These are phyloP conservation scores for Fraxinus quadrangulata DNA, from an alignment of 257 asterid genomes.

Conservation along the genomic window DNA sequence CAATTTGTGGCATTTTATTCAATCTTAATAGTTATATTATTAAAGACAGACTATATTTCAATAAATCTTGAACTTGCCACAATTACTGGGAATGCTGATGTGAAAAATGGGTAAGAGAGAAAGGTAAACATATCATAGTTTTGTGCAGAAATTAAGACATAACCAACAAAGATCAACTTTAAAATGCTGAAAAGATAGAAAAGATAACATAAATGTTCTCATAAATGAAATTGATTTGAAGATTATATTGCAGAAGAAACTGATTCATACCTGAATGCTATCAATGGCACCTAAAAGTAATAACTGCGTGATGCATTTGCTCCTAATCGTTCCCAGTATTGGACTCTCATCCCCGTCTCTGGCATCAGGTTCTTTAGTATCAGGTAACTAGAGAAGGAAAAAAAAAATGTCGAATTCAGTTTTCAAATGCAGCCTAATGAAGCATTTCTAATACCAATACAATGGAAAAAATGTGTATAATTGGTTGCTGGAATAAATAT, in stretches of 20 bases:
- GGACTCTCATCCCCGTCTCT: conserved; percentile 83
- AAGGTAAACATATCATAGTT: background rate
- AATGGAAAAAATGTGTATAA: conserved; percentile 12
- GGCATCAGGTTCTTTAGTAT: conserved; percentile 52
- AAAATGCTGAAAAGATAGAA: conserved; percentile 7
- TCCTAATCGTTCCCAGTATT: conserved; percentile 68
- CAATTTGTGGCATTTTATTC: conserved; percentile 16
- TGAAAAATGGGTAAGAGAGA: conserved; percentile 13
- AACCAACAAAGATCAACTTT: background rate
- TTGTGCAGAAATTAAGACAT: conserved; percentile 7
- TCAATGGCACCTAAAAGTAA: conserved; percentile 90
- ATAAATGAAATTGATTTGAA: conserved; percentile 17
- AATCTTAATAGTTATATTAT: background rate
- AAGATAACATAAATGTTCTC: background rate
- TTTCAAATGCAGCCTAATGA: conserved; percentile 19
- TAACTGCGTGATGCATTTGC: conserved; percentile 95
- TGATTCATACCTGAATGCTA: conserved; percentile 77
- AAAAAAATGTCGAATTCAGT: conserved; percentile 25
- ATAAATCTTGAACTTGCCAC: conserved; percentile 14
- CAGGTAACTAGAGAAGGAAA: conserved; percentile 49
- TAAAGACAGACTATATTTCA: conserved; percentile 2
- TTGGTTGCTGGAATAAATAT: background rate
- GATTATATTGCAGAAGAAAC: conserved; percentile 17
- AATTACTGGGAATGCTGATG: conserved; percentile 16
- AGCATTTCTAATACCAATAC: conserved; percentile 16